A percentile compares a stretch with the other conserved stretches of the same genome.
Conservation (phyloP, 108 stramenopile genomes). For the Nannochloropsis gaditana region DNA sequence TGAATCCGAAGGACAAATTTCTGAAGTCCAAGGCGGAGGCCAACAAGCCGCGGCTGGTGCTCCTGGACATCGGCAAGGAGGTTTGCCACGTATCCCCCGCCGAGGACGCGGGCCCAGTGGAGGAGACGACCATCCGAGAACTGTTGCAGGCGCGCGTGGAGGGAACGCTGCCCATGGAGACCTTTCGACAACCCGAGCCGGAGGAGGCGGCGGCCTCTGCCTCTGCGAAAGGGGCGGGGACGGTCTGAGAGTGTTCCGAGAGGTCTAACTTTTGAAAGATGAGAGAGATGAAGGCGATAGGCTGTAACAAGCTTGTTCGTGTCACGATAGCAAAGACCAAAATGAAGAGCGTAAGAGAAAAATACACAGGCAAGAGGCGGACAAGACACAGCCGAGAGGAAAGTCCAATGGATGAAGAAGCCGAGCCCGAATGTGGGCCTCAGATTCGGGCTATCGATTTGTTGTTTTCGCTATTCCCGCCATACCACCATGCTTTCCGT, state of each 20-base stretch:
- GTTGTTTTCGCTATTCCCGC: too few species aligned
- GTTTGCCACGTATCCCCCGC: constrained; percentile 8
- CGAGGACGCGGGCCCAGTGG: not conserved
- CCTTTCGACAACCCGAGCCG: not conserved
- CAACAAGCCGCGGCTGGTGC: not conserved
- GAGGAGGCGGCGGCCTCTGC: not conserved
- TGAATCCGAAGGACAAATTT: not conserved
- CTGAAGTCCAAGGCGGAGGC: not conserved
- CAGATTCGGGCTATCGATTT: too few species aligned
- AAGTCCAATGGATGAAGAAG: too few species aligned
- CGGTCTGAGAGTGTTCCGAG: not conserved
- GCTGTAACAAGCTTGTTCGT: not conserved
- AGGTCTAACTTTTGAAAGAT: too few species aligned
- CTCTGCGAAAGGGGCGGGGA: not conserved
- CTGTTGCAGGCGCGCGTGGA: not conserved
- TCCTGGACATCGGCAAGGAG: not conserved
- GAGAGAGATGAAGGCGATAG: constrained; percentile 15
- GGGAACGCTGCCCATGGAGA: not conserved
- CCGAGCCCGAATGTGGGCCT: too few species aligned
- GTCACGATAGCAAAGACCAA: too few species aligned
- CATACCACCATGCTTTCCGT: too few species aligned
- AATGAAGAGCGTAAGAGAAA: too few species aligned
- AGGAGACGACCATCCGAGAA: not conserved
- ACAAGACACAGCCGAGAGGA: too few species aligned
- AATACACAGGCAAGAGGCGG: too few species aligned